Evolutionary conservation across 2,329 filamentous ascomycete species (phyloP).

Genomic region (Pseudogymnoascus sp.): DNA sequence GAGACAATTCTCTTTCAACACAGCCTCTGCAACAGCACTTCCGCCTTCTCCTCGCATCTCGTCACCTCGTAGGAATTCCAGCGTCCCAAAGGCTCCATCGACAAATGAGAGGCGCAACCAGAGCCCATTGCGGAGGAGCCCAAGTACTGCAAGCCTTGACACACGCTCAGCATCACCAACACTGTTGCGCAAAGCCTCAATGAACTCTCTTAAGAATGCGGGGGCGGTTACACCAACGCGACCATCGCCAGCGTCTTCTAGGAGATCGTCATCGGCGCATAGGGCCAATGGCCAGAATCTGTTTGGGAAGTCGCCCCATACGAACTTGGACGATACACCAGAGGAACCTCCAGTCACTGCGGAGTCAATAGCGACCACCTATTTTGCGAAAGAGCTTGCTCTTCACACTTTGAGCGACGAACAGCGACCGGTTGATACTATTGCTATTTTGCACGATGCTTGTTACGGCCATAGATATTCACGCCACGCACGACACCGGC

Average conservation of each 20-base stretch:
- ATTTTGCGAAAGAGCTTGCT: constrained; percentile 29
- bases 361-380: constrained; percentile 33
- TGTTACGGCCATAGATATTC: constrained; percentile 94
- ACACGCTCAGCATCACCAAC: constrained; percentile 36
- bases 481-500: constrained; percentile 66
- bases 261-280: constrained; percentile 39
- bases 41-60: constrained; percentile 8
- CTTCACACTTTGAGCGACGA: constrained; percentile 22
- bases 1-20: constrained; percentile 33
- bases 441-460: constrained; percentile 85
- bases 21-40: constrained; percentile 11
- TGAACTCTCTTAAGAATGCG: constrained; percentile 35
- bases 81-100: constrained; percentile 3
- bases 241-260: constrained; percentile 30
- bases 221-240: constrained; percentile 32
- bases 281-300: constrained; percentile 31
- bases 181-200: constrained; percentile 36
- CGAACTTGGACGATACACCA: constrained; percentile 29
- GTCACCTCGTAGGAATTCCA: neutral
- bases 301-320: constrained; percentile 34
- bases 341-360: constrained; percentile 38
- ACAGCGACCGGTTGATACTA: constrained; percentile 47
- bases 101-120: constrained; percentile 13
- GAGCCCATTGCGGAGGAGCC: constrained; percentile 31
- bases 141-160: constrained; percentile 39